Evolutionary conservation across 2,329 filamentous ascomycete genomes (phyloP), one percentile per base, ranked within the genome.

Genomic region (Lecanoromycetidae sp.): DNA sequence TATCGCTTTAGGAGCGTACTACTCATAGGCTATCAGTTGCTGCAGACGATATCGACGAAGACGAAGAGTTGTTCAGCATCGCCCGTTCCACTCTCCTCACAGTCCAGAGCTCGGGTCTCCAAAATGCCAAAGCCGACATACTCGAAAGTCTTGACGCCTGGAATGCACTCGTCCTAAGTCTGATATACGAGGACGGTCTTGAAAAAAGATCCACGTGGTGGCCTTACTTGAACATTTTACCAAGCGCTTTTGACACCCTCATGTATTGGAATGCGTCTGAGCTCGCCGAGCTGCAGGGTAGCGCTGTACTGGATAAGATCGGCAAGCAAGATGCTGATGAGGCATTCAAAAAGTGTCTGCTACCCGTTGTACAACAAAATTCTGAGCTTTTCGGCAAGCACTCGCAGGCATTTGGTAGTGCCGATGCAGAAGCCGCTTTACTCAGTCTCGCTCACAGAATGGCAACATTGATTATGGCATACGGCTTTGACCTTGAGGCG

Each of bases 381-480:
- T 57, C 63, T 19, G 53, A 62, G 32, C 52, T 68, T 2, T 73
- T 75, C 56, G 41, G 53, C 53, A 52, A 61, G 55, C 52, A 63
- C 72, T 57, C 64, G 55, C 54, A 69, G 50, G 58, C 69, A 50
- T 58, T 58, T 9, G 34, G 55, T 53, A 67, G 57, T 54, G 63
- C 57, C 53, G 63, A 56, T 48, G 61, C 46, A 56, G 69, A 72
- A 46, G 65, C 68, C 46, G 63, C 70, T 20, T 63, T 80, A 10
- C 58, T 81, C 3, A 57, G 65, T 13, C 61, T 79, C 15, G 82
- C 84, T 44, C 87, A 94, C 61, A 74, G 78, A 7, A 88, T 94
- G 80, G 87, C 84, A 1, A 88, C 82, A 51, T 79, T 83, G 13
- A 90, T 94, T 55, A 93, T 94, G 87, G 82, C 87, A 0, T 94